A percentile compares a stretch with the other conserved stretches of the same genome.
phyloP scores from a whole-genome alignment of 2,329 filamentous ascomycete species.

The Trichoderma sp. region DNA sequence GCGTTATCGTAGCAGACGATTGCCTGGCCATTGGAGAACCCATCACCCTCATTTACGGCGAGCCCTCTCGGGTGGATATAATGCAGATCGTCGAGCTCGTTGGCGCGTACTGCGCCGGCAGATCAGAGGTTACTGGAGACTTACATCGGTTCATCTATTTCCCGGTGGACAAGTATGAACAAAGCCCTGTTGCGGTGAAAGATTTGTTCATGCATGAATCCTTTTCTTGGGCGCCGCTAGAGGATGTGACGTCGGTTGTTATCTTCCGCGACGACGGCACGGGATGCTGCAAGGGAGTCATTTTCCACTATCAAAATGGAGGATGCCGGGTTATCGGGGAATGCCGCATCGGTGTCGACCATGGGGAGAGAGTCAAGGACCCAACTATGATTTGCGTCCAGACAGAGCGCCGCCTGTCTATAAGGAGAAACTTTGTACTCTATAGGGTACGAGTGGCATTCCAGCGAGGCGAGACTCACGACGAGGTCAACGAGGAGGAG shows the following conservation, averaged over 20 bases:
- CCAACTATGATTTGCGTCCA: not conserved
- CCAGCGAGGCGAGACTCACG: not conserved
- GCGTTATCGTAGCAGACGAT: not conserved
- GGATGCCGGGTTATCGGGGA: not conserved
- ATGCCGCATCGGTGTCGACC: not conserved
- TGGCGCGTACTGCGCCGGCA: not conserved
- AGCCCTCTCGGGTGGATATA: not conserved
- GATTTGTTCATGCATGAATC: not conserved
- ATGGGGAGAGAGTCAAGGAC: not conserved
- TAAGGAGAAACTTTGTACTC: too few species aligned
- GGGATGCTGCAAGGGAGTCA: not conserved
- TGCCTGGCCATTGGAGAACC: not conserved
- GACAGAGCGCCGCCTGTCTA: not conserved
- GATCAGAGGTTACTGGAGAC: too few species aligned
- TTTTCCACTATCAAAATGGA: not conserved
- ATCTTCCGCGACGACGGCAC: not conserved
- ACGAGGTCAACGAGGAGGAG: too few species aligned
- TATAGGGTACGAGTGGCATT: not conserved
- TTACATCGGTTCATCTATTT: not conserved
- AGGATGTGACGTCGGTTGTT: not conserved
- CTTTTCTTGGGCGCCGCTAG: constrained; percentile 1
- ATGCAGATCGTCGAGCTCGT: not conserved
- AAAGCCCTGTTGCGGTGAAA: not conserved
- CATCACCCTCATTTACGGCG: not conserved
- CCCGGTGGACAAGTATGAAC: not conserved